A percentile compares a stretch with the other conserved stretches of the same genome.
phyloP scores from a whole-genome alignment of 139 green algal genomes.

The Chlorella vulgaris region DNA sequence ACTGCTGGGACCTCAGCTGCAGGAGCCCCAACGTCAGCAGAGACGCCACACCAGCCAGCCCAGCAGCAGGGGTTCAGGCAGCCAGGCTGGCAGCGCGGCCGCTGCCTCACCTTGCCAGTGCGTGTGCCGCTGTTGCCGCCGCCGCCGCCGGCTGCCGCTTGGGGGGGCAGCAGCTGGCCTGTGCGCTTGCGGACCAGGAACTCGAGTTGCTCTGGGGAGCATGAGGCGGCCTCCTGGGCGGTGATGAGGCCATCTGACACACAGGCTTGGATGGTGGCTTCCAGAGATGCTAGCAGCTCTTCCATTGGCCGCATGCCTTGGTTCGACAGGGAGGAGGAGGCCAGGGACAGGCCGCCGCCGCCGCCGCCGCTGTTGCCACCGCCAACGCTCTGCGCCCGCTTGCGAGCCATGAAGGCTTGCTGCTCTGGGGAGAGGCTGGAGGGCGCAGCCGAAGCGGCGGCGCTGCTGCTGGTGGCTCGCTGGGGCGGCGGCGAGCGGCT shows the following conservation, averaged over 20 bases:
- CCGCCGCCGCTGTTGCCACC: background rate
- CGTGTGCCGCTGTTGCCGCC: too few relatives aligned
- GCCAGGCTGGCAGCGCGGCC: background rate
- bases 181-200: slow-evolving; percentile 2
- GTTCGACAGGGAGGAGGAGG: background rate
- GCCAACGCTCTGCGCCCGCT: background rate
- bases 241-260: background rate
- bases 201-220: background rate
- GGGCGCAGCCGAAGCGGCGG: background rate
- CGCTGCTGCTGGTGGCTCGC: background rate
- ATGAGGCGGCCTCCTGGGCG: background rate
- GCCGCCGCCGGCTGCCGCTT: too few relatives aligned
- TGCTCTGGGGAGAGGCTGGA: background rate
- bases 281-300: background rate
- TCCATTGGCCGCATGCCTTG: background rate
- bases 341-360: background rate
- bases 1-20: too few relatives aligned
- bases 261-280: background rate
- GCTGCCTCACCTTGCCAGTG: background rate
- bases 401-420: background rate
- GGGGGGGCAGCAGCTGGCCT: background rate
- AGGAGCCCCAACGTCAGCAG: too few relatives aligned
- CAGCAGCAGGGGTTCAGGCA: background rate
- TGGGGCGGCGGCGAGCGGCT: background rate
- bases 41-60: too few relatives aligned